Evolutionary conservation across 495 filamentous ascomycete species (phyloP).

Genomic region (Penicillium dipodomyicola): DNA sequence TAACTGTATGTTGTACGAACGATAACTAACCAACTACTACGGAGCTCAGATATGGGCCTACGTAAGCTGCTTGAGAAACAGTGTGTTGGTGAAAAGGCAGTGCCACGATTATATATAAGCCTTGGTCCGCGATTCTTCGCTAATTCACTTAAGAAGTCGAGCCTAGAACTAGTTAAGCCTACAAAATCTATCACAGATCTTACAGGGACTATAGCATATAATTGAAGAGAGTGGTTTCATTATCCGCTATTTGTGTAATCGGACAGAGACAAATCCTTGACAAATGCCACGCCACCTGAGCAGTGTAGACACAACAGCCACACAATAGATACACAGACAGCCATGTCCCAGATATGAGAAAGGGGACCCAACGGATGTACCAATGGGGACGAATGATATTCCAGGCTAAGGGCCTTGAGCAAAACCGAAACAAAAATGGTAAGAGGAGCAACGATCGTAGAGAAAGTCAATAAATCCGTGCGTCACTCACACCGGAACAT

Average conservation of each 20-base stretch:
- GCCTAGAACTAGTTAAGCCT: not conserved
- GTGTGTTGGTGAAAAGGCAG: too few relatives aligned
- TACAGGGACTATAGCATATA: not conserved
- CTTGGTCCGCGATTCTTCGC: not conserved
- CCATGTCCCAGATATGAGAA: slow-evolving; percentile 18
- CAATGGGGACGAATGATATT: slow-evolving; percentile 30
- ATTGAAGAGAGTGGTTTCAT: not conserved
- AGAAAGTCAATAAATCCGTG: slow-evolving; percentile 33
- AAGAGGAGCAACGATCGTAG: slow-evolving; percentile 30
- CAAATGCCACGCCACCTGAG: slow-evolving; percentile 5
- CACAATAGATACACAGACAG: slow-evolving; percentile 20
- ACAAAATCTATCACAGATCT: not conserved
- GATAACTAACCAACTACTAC: too few relatives aligned
- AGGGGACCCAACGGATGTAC: slow-evolving; percentile 20
- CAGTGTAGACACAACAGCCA: slow-evolving; percentile 11
- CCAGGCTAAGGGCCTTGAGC: slow-evolving; percentile 14
- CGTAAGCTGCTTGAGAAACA: too few relatives aligned
- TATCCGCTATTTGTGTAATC: slow-evolving; percentile 8
- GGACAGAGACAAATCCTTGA: slow-evolving; percentile 10
- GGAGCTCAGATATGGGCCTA: too few relatives aligned
- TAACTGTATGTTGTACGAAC: too few relatives aligned
- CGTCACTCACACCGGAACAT: slow-evolving; percentile 35
- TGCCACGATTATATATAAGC: not conserved
- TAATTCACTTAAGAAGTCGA: not conserved
- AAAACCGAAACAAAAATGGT: slow-evolving; percentile 12